Evolutionary conservation across 768 basidiomycete genomes (phyloP).

Genomic region (Termitomyces bulborhizus): DNA sequence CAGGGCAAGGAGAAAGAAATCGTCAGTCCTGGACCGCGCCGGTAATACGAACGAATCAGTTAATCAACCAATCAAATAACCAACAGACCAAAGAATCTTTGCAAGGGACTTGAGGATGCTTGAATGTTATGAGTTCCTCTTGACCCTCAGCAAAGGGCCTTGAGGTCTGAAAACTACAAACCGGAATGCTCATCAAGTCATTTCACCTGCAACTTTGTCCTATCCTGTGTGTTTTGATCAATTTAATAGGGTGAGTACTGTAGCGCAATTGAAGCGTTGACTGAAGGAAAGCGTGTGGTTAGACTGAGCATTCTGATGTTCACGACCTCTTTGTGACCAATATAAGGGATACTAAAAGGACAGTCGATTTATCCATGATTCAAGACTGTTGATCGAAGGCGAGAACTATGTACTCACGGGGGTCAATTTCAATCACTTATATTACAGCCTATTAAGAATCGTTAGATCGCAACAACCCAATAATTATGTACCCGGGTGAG

Average conservation of each 20-base stretch:
- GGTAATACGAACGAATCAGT: no score
- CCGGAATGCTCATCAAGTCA: not conserved
- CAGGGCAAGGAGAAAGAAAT: not conserved
- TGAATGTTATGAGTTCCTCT: not conserved
- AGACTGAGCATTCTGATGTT: not conserved
- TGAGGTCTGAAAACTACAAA: not conserved
- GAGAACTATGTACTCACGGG: not conserved
- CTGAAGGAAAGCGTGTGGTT: not conserved
- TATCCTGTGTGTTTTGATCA: not conserved
- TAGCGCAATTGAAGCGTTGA: not conserved
- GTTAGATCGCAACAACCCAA: not conserved
- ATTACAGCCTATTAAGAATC: not conserved
- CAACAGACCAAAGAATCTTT: not conserved
- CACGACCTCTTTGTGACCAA: not conserved
- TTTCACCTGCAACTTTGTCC: not conserved
- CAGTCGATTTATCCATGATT: not conserved
- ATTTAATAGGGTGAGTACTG: not conserved
- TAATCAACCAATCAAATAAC: no score
- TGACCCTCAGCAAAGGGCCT: not conserved
- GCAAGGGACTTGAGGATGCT: not conserved
- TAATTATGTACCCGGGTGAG: not conserved
- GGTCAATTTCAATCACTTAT: not conserved
- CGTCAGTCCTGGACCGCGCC: not conserved
- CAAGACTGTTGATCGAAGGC: not conserved
- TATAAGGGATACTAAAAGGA: not conserved